Evolutionary conservation across 2,329 filamentous ascomycete species (phyloP).

Genomic region (Neopestalotiopsis rosae): DNA sequence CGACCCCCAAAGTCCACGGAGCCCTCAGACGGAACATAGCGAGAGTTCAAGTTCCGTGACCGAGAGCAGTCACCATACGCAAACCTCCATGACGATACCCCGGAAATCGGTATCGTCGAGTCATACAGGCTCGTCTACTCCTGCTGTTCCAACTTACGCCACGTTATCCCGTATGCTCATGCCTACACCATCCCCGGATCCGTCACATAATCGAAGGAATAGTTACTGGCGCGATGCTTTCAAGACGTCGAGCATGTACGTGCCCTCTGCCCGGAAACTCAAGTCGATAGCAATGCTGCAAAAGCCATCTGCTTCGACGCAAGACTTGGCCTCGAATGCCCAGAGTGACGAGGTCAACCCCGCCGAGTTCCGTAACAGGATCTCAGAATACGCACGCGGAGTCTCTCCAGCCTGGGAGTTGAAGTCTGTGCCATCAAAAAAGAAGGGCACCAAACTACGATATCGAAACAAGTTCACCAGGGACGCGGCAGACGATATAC

Average conservation of each 20-base stretch:
- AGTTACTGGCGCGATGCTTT: slow-evolving; percentile 4
- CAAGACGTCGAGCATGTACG: not conserved
- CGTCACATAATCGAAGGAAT: not conserved
- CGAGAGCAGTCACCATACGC: not conserved
- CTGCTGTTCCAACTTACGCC: not conserved
- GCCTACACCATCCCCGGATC: not conserved
- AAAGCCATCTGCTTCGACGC: slow-evolving; percentile 3
- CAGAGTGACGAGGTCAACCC: slow-evolving; percentile 20
- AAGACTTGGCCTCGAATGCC: not conserved
- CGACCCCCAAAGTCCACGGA: not conserved
- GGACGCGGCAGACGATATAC: slow-evolving; percentile 16
- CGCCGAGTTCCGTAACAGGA: slow-evolving; percentile 18
- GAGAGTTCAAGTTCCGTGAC: not conserved
- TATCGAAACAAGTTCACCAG: slow-evolving; percentile 22
- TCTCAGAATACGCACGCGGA: slow-evolving; percentile 17
- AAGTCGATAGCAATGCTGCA: slow-evolving; percentile 20
- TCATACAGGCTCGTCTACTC: not conserved
- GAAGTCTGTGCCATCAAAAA: slow-evolving; percentile 14
- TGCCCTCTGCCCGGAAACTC: slow-evolving; percentile 17
- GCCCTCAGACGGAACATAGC: not conserved
- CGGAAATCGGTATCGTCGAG: not conserved
- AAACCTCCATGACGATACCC: not conserved
- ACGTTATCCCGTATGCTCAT: not conserved
- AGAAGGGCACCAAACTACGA: slow-evolving; percentile 13
- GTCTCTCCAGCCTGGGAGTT: slow-evolving; percentile 20